Conservation (phyloP, 139 green algal genomes). For the Dunaliella sp. region DNA sequence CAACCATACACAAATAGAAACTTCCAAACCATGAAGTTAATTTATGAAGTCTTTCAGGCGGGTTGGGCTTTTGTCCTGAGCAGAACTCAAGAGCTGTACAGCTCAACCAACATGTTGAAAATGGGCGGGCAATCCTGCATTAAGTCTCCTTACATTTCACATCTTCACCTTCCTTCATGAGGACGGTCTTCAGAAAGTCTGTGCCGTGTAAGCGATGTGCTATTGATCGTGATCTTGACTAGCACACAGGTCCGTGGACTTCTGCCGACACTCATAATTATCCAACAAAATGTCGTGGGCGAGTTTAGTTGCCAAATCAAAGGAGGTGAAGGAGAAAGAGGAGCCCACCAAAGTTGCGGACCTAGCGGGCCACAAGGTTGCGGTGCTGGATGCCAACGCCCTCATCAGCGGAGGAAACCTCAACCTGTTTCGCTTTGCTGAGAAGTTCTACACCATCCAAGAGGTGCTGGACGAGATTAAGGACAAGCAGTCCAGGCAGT, state of each 20-base stretch:
- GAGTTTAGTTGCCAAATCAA: not conserved
- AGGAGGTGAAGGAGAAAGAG: not conserved
- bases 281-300: not conserved
- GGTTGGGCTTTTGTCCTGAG: too few species aligned
- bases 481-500: constrained; percentile 68
- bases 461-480: constrained; percentile 79
- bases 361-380: not conserved
- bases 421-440: constrained; percentile 37
- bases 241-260: not conserved
- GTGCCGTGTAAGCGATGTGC: too few species aligned
- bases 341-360: not conserved
- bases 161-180: too few species aligned
- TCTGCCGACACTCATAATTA: not conserved
- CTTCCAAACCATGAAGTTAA: too few species aligned
- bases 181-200: too few species aligned
- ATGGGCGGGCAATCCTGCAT: too few species aligned
- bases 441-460: constrained; percentile 66
- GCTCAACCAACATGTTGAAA: too few species aligned
- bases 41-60: too few species aligned
- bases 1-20: too few species aligned
- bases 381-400: constrained; percentile 80
- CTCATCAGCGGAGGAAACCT: constrained; percentile 75
- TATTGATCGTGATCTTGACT: too few species aligned
- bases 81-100: too few species aligned
- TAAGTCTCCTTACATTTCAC: too few species aligned